Percentiles rank a stretch among this genome's conserved stretches.
Conservation (phyloP, 2,329 filamentous ascomycete species). For the Pseudocercospora fijiensis region DNA sequence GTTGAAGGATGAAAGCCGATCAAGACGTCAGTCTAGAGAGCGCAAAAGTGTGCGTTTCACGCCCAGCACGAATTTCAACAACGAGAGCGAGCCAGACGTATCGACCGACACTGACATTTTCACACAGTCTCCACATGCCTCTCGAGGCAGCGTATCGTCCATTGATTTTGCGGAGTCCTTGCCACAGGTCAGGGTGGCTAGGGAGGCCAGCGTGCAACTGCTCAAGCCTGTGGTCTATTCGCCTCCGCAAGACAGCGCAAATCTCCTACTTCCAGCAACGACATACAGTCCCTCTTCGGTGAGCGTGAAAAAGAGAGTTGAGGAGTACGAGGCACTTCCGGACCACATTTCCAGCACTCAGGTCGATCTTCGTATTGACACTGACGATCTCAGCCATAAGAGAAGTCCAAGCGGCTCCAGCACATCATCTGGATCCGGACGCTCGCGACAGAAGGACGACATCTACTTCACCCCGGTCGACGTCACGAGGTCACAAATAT, state of each 20-base stretch:
- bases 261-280: slow-evolving; percentile 1
- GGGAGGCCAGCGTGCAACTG: slow-evolving; percentile 6
- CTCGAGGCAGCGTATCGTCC: slow-evolving; percentile 15
- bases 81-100: slow-evolving; percentile 4
- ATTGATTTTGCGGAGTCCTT: slow-evolving; percentile 13
- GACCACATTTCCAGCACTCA: not conserved
- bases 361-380: slow-evolving; percentile 10
- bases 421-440: slow-evolving; percentile 6
- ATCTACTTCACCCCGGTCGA: slow-evolving; percentile 34
- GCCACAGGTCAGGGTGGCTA: slow-evolving; percentile 9
- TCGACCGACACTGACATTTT: slow-evolving; percentile 21
- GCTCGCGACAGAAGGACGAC: slow-evolving; percentile 18
- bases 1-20: slow-evolving; percentile 10
- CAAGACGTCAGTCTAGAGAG: slow-evolving; percentile 11
- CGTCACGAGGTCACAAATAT: slow-evolving; percentile 24
- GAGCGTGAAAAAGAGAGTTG: slow-evolving; percentile 11
- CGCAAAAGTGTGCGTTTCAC: slow-evolving; percentile 21
- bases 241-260: slow-evolving; percentile 5
- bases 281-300: not conserved
- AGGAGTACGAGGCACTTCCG: slow-evolving; percentile 12
- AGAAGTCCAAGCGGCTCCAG: slow-evolving; percentile 19
- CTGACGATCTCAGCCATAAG: slow-evolving; percentile 15
- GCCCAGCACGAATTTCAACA: slow-evolving; percentile 15
- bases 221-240: slow-evolving; percentile 19
- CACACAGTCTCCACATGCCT: slow-evolving; percentile 23